Conservation (phyloP, 345 rosid species). For the Noccaea bulbosa region DNA sequence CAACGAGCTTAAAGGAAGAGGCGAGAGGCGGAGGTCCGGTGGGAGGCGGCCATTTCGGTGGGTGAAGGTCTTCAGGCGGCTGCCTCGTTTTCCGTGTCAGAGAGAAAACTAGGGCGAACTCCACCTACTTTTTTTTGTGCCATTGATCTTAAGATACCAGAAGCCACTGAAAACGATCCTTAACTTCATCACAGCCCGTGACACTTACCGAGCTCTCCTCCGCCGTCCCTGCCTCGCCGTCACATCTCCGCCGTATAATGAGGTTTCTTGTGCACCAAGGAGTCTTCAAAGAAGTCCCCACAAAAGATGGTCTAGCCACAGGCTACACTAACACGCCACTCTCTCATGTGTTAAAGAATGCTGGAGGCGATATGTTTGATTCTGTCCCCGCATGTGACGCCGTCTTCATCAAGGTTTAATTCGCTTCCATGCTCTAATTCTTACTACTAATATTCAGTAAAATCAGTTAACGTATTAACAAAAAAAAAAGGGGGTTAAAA, state of each 20-base stretch:
- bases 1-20: too few relatives aligned
- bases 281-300: constrained; percentile 51
- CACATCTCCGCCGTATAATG: constrained; percentile 65
- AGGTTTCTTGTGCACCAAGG: constrained; percentile 60
- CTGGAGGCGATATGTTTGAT: constrained; percentile 74
- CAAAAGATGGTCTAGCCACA: constrained; percentile 19
- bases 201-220: constrained; percentile 59
- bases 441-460: background rate
- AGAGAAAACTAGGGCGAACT: too few relatives aligned
- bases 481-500: too few relatives aligned
- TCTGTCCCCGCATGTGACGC: constrained; percentile 65
- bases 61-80: too few relatives aligned
- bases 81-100: too few relatives aligned
- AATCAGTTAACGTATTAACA: too few relatives aligned
- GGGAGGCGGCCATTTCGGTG: too few relatives aligned
- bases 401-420: constrained; percentile 58
- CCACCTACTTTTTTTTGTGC: too few relatives aligned
- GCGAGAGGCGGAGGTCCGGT: too few relatives aligned
- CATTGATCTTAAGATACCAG: constrained; percentile 73
- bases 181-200: constrained; percentile 47
- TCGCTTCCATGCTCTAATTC: background rate
- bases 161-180: constrained; percentile 57
- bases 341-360: constrained; percentile 63
- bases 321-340: constrained; percentile 61
- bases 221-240: constrained; percentile 50